Base-by-base conservation (phyloP, 805 yeast genomes). In the Yarrowia sp. region DNA sequence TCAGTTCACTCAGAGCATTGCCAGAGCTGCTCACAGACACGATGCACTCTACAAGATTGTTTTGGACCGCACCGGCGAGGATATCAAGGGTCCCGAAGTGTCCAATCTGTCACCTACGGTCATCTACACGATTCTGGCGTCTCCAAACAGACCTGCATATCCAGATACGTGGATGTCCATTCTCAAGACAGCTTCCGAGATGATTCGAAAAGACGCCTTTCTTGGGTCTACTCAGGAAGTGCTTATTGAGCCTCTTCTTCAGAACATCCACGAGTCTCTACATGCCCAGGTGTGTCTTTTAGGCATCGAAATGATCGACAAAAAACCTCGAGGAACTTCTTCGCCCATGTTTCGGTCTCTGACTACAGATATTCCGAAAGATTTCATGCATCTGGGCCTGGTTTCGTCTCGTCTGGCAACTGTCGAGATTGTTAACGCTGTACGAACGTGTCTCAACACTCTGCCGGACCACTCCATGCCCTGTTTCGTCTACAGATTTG, bases 381-480 rank as follows among this genome's bases (percentile, higher is more conserved):
- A 54, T 19, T 54, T 54, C 8, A 4, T 12, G 33, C 26, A 38
- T 54, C 46, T 54, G 46, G 61, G 61, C 2, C 35, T 33, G 2
- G 30, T 38, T 12, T 12, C 26, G 2, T 54, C 26, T 8, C 12
- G n/a, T 12, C 35, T 54, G 17, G 61, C 46, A 0, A 36, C 61
- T 3, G 24, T 22, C 2, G 61, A 54, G 61, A 36, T 54, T n/a
- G 32, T 54, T 22, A 14, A 6, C 14, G 46, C 44, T 9, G 61
- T 54, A 9, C 2, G 30, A 38, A 38, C 28, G 17, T 38, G 46
- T 26, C 61, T 54, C 17, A 38, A 36, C 46, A 36, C 61, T 22
- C 33, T 54, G 19, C 61, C 61, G 4, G 61, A 54, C 46, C 61
- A 54, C 14, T 11, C 33, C 22, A 54, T 54, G 46, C 61, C 61